Conservation (phyloP, 2,329 filamentous ascomycete species). For the Aspergillus sp. region DNA sequence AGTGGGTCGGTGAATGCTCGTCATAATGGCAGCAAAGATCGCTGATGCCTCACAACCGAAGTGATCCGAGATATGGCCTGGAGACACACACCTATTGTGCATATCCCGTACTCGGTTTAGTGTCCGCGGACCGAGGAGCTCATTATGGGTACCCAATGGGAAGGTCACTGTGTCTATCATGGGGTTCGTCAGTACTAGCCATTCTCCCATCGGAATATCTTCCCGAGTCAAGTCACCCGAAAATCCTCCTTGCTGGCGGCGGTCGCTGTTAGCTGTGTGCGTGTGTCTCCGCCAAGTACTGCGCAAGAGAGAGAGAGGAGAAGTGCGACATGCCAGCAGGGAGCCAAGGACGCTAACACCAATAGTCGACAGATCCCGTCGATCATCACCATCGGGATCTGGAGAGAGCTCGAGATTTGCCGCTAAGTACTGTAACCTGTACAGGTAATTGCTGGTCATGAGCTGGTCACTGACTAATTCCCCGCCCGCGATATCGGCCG, state of each 20-base stretch:
- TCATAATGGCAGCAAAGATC: not conserved
- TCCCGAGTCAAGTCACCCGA: not conserved
- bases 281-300: not conserved
- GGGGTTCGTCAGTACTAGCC: not conserved
- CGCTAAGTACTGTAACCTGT: too few relatives aligned
- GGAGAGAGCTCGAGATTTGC: slow-evolving; percentile 1
- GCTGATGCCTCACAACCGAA: not conserved
- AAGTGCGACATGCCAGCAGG: slow-evolving; percentile 15
- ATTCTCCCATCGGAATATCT: not conserved
- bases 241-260: not conserved
- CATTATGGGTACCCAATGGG: not conserved
- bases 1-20: not conserved
- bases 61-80: not conserved
- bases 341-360: slow-evolving; percentile 27
- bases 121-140: slow-evolving; percentile 1
- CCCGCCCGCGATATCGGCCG: too few relatives aligned
- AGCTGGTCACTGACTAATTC: too few relatives aligned
- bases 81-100: slow-evolving; percentile 1
- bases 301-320: not conserved
- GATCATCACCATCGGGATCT: slow-evolving; percentile 26
- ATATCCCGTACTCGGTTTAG: slow-evolving; percentile 4
- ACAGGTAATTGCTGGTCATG: too few relatives aligned
- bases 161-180: not conserved
- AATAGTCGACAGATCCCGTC: slow-evolving; percentile 32
- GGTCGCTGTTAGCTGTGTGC: not conserved